Evolutionary conservation across 805 yeast species (phyloP).

Genomic region (Starmerella kuoi): DNA sequence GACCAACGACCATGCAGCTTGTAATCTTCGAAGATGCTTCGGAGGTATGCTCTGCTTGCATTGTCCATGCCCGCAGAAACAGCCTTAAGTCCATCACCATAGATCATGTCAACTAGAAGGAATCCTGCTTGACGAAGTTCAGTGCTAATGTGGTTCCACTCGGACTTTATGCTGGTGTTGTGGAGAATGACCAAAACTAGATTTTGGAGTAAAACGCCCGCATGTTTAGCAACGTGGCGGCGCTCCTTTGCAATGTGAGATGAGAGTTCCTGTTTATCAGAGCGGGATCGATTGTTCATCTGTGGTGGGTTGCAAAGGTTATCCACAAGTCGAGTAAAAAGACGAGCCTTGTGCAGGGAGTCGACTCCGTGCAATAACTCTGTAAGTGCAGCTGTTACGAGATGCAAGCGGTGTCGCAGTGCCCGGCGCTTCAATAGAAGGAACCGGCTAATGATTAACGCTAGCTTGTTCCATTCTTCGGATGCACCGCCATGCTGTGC

Average conservation of each 20-base stretch:
- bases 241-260: constrained; percentile 47
- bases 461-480: not conserved
- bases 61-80: constrained; percentile 55
- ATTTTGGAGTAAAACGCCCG: constrained; percentile 39
- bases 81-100: constrained; percentile 50
- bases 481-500: constrained; percentile 15
- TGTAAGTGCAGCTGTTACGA: constrained; percentile 40
- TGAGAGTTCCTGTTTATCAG: constrained; percentile 34
- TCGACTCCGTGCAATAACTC: constrained; percentile 36
- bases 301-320: constrained; percentile 65
- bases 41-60: constrained; percentile 57
- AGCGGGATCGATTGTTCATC: constrained; percentile 23
- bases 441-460: constrained; percentile 44
- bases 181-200: constrained; percentile 47
- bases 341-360: constrained; percentile 9
- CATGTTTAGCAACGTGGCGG: constrained; percentile 26
- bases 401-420: constrained; percentile 60
- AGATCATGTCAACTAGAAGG: constrained; percentile 54
- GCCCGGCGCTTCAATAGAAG: constrained; percentile 59
- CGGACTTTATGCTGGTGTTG: not conserved
- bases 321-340: constrained; percentile 45
- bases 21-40: constrained; percentile 57
- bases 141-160: constrained; percentile 4
- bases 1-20: constrained; percentile 73
- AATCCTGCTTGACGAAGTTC: constrained; percentile 46